Percentiles rank a stretch among this genome's conserved stretches.
Evolutionary conservation across 371 early-diverging fungal genomes (phyloP).

Genomic region (Mucor saturninus): DNA sequence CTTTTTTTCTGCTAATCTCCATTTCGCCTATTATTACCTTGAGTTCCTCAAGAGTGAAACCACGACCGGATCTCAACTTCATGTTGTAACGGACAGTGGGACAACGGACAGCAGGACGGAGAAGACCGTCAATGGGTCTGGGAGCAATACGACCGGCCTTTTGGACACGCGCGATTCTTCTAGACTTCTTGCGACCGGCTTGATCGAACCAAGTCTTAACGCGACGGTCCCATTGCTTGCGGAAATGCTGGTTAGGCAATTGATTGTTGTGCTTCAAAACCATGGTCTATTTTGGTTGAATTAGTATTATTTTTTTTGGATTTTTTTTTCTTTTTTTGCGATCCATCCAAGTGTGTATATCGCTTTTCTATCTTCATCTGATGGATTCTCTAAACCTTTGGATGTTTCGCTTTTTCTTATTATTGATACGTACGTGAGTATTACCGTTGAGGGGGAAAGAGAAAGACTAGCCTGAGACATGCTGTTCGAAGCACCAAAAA

Average conservation of each 20-base stretch:
- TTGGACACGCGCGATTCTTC: conserved; percentile 86
- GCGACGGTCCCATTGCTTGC: conserved; percentile 98
- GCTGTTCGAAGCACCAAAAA: conserved; percentile 30
- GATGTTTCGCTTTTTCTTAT: neutral
- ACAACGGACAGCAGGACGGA: conserved; percentile 98
- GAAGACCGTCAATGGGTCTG: conserved; percentile 95
- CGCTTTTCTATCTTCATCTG: conserved; percentile 1
- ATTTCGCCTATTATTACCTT: conserved; percentile 66
- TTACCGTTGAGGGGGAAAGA: conserved; percentile 41
- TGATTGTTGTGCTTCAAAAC: conserved; percentile 98
- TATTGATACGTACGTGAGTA: conserved; percentile 31
- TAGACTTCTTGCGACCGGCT: conserved; percentile 93
- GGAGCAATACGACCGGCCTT: conserved; percentile 98
- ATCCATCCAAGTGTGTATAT: conserved; percentile 4
- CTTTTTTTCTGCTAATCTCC: neutral
- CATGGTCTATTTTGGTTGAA: conserved; percentile 32
- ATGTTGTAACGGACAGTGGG: conserved; percentile 99
- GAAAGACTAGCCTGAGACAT: conserved; percentile 26
- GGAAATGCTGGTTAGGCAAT: conserved; percentile 98
- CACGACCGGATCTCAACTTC: conserved; percentile 98
- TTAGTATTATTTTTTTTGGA: neutral
- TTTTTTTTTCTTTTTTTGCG: neutral
- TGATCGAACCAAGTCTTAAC: conserved; percentile 99
- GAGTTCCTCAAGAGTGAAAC: conserved; percentile 99
- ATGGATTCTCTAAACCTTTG: conserved; percentile 7